Evolutionary conservation across 805 yeast genomes (phyloP).

Genomic region (Saturnispora mendoncae): DNA sequence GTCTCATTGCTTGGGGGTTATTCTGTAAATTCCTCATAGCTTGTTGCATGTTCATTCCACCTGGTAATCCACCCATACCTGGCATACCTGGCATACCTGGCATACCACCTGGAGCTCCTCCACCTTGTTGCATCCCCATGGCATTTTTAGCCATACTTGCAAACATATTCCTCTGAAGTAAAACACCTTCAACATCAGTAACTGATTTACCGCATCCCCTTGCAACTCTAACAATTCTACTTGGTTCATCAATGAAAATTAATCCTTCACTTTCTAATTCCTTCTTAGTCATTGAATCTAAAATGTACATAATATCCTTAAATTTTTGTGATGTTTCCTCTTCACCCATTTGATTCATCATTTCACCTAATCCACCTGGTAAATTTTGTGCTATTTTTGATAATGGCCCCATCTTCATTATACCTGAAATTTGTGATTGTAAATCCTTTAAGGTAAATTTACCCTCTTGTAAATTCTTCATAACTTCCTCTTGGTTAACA

Average conservation of each 20-base stretch:
- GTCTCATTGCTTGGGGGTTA: constrained; percentile 9
- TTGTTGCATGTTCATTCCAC: constrained; percentile 11
- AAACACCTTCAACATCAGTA: constrained; percentile 85
- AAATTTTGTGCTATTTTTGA: constrained; percentile 92
- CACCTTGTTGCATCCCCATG: constrained; percentile 41
- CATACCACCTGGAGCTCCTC: constrained; percentile 27
- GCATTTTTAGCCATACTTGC: constrained; percentile 80
- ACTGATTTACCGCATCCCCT: constrained; percentile 91
- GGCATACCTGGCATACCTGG: too few relatives aligned
- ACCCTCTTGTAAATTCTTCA: constrained; percentile 91
- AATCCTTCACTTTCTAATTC: constrained; percentile 89
- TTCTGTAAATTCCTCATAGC: constrained; percentile 10
- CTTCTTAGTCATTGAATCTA: constrained; percentile 92
- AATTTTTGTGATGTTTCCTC: constrained; percentile 80
- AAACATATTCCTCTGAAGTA: constrained; percentile 90
- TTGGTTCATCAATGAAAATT: constrained; percentile 69
- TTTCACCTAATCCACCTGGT: constrained; percentile 78
- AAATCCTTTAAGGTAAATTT: constrained; percentile 86
- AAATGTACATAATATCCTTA: constrained; percentile 80
- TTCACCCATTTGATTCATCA: constrained; percentile 83
- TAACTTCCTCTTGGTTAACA: constrained; percentile 80
- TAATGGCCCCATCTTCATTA: constrained; percentile 94
- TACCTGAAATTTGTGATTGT: constrained; percentile 90
- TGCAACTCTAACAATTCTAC: constrained; percentile 82
- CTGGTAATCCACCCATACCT: too few relatives aligned